Evolutionary conservation across 2,329 filamentous ascomycete species (phyloP), one percentile per base, ranked within the genome.

Genomic region (Zymoseptoria pseudotritici): DNA sequence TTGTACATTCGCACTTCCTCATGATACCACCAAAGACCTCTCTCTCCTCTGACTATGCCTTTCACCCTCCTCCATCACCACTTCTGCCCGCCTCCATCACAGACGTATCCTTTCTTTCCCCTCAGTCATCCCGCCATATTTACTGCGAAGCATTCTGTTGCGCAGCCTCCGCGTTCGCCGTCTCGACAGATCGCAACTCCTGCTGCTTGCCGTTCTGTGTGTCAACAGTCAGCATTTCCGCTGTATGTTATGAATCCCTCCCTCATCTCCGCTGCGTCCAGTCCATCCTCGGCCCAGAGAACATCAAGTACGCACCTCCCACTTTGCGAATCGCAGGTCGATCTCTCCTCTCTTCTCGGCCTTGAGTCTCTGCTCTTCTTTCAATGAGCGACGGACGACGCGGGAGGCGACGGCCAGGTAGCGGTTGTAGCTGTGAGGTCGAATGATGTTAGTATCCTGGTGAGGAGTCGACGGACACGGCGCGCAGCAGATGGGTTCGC

Each of bases 341-440:
- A 87, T 88, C 78, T 91, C 86, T 74, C 91, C 92, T 76, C 94
- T 87, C 75, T 90, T 88, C 85, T 97, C 94, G 67, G 92, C 91
- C 69, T 77, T 77, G 69, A 97, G 78, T 80, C 94, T 86, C 82
- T 91, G 88, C 61, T 94, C 90, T 75, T 99, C 94, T 85, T 97
- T 97, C 78, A 99, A 84, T 77, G 91, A 96, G 77, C 91, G 89
- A 82, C 95, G 94, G 77, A 99, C 90, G 75, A 90, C 89, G 79
- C 92, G 91, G 79, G 92, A 86, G 74, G 94, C 91, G 80, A 99
- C 86, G 75, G 92, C 87, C 76, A 99, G 87, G 87, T 97, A 97
- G 82, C 92, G 94, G 88, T 99, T 99, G 90, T 99, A 99, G 82
- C 94, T 99, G 77, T 75, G 58, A 52, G 46, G 62, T n/a, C 36